Evolutionary conservation across 306 rosid genomes (phyloP), one percentile per base, ranked within the genome.

Genomic region (Quercus ilex): DNA sequence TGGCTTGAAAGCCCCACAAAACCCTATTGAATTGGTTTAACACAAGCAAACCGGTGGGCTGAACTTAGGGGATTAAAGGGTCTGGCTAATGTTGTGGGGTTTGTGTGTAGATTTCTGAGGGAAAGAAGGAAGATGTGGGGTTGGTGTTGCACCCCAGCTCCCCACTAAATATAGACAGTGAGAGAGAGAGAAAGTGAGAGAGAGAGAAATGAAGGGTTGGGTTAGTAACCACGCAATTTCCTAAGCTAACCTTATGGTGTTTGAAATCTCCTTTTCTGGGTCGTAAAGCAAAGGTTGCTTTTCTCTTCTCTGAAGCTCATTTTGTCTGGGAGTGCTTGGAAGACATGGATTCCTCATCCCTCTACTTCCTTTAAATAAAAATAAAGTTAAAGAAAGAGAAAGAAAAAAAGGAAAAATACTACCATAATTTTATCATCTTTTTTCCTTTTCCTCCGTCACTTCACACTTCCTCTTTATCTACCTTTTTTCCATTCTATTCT

Each of bases 211-310:
- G 41, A 43, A 51, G 62, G 12, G 26, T 25, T 19, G 68, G 69
- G 88, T 78, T 90, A 85, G 52, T 84, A 79, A 88, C 90, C 94
- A 92, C 90, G 95, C 94, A 89, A 92, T 90, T 94, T 91, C 99
- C 95, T 85, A 90, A 89, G 98, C 90, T 77, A 87, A 86, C 78
- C 91, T 86, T 85, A 85, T 56, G 89, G 85, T 84, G 91, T 91
- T 91, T 93, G 97, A 93, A 93, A 89, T 78, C 94, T 93, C 94
- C 92, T 91, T 95, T 93, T 93, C 97, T 91, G 92, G 88, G 93
- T 95, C 91, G 85, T 88, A 93, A 95, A 93, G 99, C 89, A 74
- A 85, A 74, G 83, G 79, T 80, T 90, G 89, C 96, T 90, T 92
- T 92, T 90, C 92, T 88, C 79, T 74, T 83, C 87, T 86, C 97